These are phyloP conservation scores for Hibiscus trionum DNA, from an alignment of 345 rosid species.

Conservation along the genomic window DNA sequence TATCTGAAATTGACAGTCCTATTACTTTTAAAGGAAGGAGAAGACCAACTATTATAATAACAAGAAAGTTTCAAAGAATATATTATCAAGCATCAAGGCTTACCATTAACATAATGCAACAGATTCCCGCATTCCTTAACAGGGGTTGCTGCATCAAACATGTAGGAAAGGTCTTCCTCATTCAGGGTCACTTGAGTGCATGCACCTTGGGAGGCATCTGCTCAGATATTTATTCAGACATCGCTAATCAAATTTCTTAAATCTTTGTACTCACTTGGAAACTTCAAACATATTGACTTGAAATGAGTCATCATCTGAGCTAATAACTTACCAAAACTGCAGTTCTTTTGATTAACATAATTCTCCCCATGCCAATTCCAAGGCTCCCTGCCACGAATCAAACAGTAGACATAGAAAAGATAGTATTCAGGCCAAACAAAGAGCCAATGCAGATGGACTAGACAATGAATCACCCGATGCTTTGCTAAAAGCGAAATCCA, in stretches of 20 bases:
- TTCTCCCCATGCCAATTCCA: conserved; percentile 35
- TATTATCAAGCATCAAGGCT: background rate
- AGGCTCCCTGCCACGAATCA: conserved; percentile 24
- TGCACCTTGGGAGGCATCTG: conserved; percentile 2
- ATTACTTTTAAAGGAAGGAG: conserved; percentile 8
- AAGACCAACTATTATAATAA: background rate
- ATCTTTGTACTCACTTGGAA: background rate
- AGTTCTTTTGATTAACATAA: conserved; percentile 24
- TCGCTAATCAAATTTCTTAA: background rate
- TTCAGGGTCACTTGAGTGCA: conserved; percentile 56
- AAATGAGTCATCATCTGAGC: background rate
- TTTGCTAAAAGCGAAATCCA: background rate
- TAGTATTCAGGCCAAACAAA: background rate
- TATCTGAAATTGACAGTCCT: conserved; percentile 29
- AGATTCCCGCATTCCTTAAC: conserved; percentile 75
- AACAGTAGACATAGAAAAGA: background rate
- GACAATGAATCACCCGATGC: background rate
- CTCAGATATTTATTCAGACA: background rate
- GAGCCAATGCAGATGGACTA: background rate
- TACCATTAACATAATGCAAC: conserved; percentile 48
- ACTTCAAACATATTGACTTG: background rate
- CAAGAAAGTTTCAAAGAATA: conserved; percentile 1
- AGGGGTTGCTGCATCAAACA: conserved; percentile 77
- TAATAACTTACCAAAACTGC: conserved; percentile 27
- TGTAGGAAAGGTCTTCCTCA: conserved; percentile 71